Evolutionary conservation across 2,329 filamentous ascomycete species (phyloP).

Genomic region (Fusarium sp.): DNA sequence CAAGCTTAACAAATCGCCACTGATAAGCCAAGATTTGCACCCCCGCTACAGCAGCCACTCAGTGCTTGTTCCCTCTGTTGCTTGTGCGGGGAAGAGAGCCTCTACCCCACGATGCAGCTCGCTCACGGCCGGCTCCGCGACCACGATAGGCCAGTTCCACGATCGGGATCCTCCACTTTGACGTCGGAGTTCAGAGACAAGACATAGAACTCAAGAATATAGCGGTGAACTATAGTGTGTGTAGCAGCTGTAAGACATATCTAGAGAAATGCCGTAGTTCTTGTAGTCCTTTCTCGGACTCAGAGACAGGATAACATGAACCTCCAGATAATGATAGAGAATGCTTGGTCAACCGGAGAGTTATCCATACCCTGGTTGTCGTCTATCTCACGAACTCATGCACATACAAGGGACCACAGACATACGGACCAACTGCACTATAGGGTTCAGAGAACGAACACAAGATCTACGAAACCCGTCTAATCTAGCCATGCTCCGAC

Average conservation of each 20-base stretch:
- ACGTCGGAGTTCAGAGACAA: conserved; percentile 32
- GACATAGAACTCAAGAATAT: neutral
- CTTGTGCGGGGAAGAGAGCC: conserved; percentile 37
- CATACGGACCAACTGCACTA: neutral
- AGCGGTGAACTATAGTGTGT: neutral
- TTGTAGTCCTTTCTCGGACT: neutral
- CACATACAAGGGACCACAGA: neutral
- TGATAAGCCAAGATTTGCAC: conserved; percentile 46
- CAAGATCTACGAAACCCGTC: conserved; percentile 16
- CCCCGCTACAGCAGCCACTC: conserved; percentile 15
- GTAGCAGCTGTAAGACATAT: neutral
- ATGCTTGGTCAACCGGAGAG: neutral
- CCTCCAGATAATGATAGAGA: neutral
- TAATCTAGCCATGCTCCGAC: conserved; percentile 9
- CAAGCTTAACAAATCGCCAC: conserved; percentile 32
- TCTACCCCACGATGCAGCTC: conserved; percentile 40
- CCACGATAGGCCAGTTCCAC: conserved; percentile 39
- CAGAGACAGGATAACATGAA: neutral
- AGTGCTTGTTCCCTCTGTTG: neutral
- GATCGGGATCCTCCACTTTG: conserved; percentile 48
- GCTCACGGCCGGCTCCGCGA: conserved; percentile 50
- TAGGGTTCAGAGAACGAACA: neutral
- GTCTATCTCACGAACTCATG: neutral
- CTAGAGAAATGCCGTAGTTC: neutral
- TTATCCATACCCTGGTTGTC: neutral